Evolutionary conservation across 2,329 filamentous ascomycete genomes (phyloP), one percentile per base, ranked within the genome.

Genomic region (Fusarium equiseti): DNA sequence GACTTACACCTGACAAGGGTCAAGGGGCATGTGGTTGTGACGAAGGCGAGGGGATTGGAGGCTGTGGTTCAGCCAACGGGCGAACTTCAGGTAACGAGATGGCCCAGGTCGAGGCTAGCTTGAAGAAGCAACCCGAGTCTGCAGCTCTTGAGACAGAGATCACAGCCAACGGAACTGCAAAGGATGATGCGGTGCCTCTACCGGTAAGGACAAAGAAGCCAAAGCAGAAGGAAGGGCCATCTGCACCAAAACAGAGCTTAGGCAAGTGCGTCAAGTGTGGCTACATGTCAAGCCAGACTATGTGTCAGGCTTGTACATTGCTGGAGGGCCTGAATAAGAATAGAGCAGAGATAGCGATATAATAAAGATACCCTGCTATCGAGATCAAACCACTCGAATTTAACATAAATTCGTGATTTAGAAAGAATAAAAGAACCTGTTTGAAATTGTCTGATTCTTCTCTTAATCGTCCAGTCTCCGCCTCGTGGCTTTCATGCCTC

Each of bases 221-320:
- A 75, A 76, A 71, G 50, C 65, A 71, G 75, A 76, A 66, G 70
- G 72, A 45, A 45, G 55, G 77, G 8, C 58, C 79, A 3, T 12
- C 73, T 46, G 78, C 75, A 13, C 81, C 86, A n/a, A 87, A 89
- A 75, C 93, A 95, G 79, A 90, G 90, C 16, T 87, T 98, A 73
- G 93, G 95, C 3, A 91, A 90, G 70, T 99, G 96, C 77, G 89
- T 91, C 76, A 91, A 89, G 55, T 99, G 96, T 75, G 96, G 96
- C 16, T 99, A 98, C 79, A 92, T 99, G 80, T 97, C 96, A 4
- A 98, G 95, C 75, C 96, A 99, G 80, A 88, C 89, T 31, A 89
- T 98, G 42, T 99, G 96, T 81, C 97, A 99, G 81, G 96, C 96
- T 1, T 99, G 96, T 79, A 91, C 90, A 67, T 83, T 99, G 46